Percentiles rank a stretch among this genome's conserved stretches.
phyloP scores from a whole-genome alignment of 495 filamentous ascomycete genomes.

The Xylaria castorea region DNA sequence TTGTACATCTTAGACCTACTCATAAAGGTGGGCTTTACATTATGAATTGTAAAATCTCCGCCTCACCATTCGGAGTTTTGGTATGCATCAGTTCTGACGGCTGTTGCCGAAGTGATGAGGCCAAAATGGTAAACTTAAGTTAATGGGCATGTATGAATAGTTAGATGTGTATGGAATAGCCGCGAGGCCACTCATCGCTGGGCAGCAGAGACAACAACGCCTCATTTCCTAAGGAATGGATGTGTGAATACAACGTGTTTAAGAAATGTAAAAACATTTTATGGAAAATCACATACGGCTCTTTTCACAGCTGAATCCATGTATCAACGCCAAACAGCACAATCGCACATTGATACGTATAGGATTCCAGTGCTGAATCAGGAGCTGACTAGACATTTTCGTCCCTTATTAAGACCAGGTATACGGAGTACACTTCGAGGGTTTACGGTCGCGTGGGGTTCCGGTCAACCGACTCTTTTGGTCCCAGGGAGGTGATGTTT shows the following conservation, averaged over 20 bases:
- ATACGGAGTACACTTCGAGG: background rate
- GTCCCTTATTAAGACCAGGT: background rate
- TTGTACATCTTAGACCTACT: background rate
- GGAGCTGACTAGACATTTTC: background rate
- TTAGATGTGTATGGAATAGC: background rate
- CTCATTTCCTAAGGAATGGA: conserved; percentile 22
- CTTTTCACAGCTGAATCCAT: conserved; percentile 3
- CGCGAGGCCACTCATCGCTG: background rate
- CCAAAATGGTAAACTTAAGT: background rate
- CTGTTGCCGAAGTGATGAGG: conserved; percentile 20
- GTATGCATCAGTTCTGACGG: conserved; percentile 6
- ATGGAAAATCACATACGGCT: background rate
- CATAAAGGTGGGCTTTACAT: background rate
- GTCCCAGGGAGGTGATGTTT: background rate
- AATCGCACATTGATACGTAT: background rate
- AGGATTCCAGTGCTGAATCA: background rate
- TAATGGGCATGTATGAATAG: background rate
- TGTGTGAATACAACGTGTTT: background rate
- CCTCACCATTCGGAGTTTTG: conserved; percentile 8
- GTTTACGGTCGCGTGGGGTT: background rate
- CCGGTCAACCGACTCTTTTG: background rate
- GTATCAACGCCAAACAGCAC: background rate
- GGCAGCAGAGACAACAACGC: background rate
- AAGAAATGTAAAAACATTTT: conserved; percentile 7
- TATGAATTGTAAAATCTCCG: background rate